phyloP scores from a whole-genome alignment of 2,329 filamentous ascomycete genomes.

The Macrophomina pseudophaseolina region DNA sequence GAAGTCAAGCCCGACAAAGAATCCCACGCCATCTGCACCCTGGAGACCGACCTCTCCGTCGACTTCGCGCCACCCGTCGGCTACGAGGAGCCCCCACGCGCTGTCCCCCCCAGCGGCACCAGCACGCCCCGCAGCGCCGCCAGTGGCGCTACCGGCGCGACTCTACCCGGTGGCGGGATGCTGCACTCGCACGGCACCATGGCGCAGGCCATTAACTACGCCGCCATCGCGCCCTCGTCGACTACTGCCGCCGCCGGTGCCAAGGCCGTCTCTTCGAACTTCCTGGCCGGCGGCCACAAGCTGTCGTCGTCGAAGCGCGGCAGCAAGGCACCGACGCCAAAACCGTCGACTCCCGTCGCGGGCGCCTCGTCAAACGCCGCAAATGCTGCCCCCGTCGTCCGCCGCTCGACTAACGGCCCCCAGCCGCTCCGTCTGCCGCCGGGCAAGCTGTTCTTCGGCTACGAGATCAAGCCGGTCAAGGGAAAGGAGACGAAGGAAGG shows the following conservation, averaged over 20 bases:
- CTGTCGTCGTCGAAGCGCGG: constrained; percentile 77
- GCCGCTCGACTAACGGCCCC: constrained; percentile 72
- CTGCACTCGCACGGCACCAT: constrained; percentile 88
- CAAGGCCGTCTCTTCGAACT: constrained; percentile 73
- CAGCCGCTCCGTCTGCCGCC: constrained; percentile 83
- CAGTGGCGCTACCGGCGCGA: constrained; percentile 58
- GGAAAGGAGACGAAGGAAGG: constrained; percentile 65
- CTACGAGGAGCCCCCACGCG: constrained; percentile 83
- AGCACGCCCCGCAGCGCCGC: constrained; percentile 77
- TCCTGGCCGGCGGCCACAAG: constrained; percentile 78
- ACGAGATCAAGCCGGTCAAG: constrained; percentile 87
- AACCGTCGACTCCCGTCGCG: constrained; percentile 65
- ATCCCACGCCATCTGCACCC: constrained; percentile 85
- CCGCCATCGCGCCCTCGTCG: constrained; percentile 80
- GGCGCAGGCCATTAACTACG: constrained; percentile 98
- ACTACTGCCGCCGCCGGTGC: constrained; percentile 67
- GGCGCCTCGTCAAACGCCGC: constrained; percentile 49
- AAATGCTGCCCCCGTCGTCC: constrained; percentile 37
- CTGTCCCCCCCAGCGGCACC: constrained; percentile 71
- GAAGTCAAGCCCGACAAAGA: constrained; percentile 89
- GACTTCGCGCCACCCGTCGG: constrained; percentile 94
- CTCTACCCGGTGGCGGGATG: constrained; percentile 69
- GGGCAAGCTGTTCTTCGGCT: constrained; percentile 96
- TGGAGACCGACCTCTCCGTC: constrained; percentile 95
- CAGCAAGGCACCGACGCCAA: constrained; percentile 73